phyloP scores from a whole-genome alignment of 495 filamentous ascomycete genomes.

The Umbilicaria muhlenbergii region DNA sequence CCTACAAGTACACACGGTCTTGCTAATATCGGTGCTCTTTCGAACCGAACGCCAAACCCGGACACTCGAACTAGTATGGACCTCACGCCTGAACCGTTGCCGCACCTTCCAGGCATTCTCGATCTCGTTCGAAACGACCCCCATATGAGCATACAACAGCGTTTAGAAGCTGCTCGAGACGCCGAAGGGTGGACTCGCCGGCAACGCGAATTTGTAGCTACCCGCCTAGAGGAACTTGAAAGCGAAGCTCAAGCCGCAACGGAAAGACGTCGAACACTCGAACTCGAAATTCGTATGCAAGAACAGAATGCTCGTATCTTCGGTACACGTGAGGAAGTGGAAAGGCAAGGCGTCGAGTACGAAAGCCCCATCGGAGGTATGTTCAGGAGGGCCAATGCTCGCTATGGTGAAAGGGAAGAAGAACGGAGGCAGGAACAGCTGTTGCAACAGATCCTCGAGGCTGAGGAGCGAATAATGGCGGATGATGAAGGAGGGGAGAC shows the following conservation, averaged over 20 bases:
- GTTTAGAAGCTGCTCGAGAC: slow-evolving; percentile 9
- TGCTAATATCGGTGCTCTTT: background rate
- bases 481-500: slow-evolving; percentile 1
- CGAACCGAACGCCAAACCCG: background rate
- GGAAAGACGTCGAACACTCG: slow-evolving; percentile 11
- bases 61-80: background rate
- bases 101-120: background rate
- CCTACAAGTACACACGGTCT: slow-evolving; percentile 4
- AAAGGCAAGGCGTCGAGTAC: slow-evolving; percentile 20
- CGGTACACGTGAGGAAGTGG: slow-evolving; percentile 23
- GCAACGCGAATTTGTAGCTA: slow-evolving; percentile 7
- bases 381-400: slow-evolving; percentile 18
- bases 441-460: slow-evolving; percentile 11
- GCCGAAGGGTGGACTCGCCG: slow-evolving; percentile 9
- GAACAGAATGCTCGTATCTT: slow-evolving; percentile 21
- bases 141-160: slow-evolving; percentile 6
- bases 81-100: background rate
- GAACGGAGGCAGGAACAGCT: slow-evolving; percentile 11
- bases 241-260: slow-evolving; percentile 7
- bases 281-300: slow-evolving; percentile 13
- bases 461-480: slow-evolving; percentile 4
- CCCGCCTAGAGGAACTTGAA: slow-evolving; percentile 11
- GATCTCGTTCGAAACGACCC: slow-evolving; percentile 1
- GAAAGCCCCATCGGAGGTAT: slow-evolving; percentile 23
- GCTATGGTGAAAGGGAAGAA: slow-evolving; percentile 20